Evolutionary conservation across 768 basidiomycete species (phyloP), one percentile per base, ranked within the genome.

Genomic region (Pseudohyphozyma bogoriensis): DNA sequence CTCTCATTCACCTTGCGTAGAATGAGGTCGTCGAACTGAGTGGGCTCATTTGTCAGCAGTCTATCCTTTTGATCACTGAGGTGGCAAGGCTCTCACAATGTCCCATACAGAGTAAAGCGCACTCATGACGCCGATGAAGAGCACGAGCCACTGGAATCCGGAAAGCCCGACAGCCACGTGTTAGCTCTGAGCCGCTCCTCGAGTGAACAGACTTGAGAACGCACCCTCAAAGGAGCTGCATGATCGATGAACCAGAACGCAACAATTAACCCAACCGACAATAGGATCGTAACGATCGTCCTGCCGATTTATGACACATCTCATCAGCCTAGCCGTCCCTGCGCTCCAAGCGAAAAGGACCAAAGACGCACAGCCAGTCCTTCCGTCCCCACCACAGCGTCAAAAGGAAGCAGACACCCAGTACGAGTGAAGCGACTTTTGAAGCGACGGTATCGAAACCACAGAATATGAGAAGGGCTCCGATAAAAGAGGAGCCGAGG

Each of bases 331-430:
- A 13, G 12, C 15, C 28, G 22, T n/a, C 24, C n/a, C 9, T 46
- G 10, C 24, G 5, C 24, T 69, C 83, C 68, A 65, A 87, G 85
- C 88, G 65, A 76, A 80, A 78, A 69, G 18, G 54, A 32, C n/a
- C 28, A 10, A 26, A 44, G n/a, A 42, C 56, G 40, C 52, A 66
- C 35, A 92, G 66, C 77, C 81, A 79, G 70, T 86, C 86, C 64
- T 77, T 78, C 51, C 72, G 39, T 8, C 68, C 73, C 73, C 72
- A 76, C 87, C 88, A 93, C 4, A 91, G 78, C 1, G 88, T 90
- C 67, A 91, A 78, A 35, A 92, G 65, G 76, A 91, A 92, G 74
- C 89, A 87, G n/a, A 73, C 85, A 12, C 83, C 90, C 52, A 93
- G 78, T 12, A 84, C 83, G 26, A 93, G 73, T 26, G 82, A 82